phyloP scores from a whole-genome alignment of 805 yeast species.

The Pichia occidentalis region DNA sequence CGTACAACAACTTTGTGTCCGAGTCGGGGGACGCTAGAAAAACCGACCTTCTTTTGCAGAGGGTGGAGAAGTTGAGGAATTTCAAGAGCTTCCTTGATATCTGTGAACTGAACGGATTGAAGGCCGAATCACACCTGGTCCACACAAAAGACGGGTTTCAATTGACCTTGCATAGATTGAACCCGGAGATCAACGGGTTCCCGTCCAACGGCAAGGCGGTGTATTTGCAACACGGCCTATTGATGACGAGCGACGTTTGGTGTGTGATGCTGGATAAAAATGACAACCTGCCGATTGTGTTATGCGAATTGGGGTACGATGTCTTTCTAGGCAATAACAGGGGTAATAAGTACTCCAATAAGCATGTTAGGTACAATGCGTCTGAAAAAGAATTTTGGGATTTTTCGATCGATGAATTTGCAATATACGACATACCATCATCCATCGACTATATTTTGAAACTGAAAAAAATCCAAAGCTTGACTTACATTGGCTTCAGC shows the following conservation, averaged over 20 bases:
- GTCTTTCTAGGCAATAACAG: slow-evolving; percentile 93
- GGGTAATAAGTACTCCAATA: slow-evolving; percentile 87
- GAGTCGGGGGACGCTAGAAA: slow-evolving; percentile 10
- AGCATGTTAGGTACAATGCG: slow-evolving; percentile 46
- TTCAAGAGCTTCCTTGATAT: slow-evolving; percentile 57
- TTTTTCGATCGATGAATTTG: slow-evolving; percentile 89
- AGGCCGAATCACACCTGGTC: slow-evolving; percentile 69
- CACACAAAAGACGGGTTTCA: slow-evolving; percentile 72
- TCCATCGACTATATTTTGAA: slow-evolving; percentile 67
- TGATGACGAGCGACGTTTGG: slow-evolving; percentile 80
- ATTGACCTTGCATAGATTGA: slow-evolving; percentile 65
- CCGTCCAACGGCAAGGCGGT: slow-evolving; percentile 44
- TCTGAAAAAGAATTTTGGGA: slow-evolving; percentile 67
- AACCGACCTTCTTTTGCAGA: slow-evolving; percentile 16
- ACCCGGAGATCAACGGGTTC: slow-evolving; percentile 30
- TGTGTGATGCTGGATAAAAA: slow-evolving; percentile 33
- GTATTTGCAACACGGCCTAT: slow-evolving; percentile 84
- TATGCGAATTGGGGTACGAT: slow-evolving; percentile 80
- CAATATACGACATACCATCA: slow-evolving; percentile 83
- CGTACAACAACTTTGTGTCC: slow-evolving; percentile 21
- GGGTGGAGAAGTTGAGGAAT: slow-evolving; percentile 34
- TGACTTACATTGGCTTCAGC: slow-evolving; percentile 82
- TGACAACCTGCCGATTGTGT: slow-evolving; percentile 62
- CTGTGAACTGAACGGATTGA: slow-evolving; percentile 62
- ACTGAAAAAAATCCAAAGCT: slow-evolving; percentile 35